Percentiles rank a stretch among this genome's conserved stretches.
Conservation (phyloP, 108 stramenopile species). For the Pelagomonas calceolata region DNA sequence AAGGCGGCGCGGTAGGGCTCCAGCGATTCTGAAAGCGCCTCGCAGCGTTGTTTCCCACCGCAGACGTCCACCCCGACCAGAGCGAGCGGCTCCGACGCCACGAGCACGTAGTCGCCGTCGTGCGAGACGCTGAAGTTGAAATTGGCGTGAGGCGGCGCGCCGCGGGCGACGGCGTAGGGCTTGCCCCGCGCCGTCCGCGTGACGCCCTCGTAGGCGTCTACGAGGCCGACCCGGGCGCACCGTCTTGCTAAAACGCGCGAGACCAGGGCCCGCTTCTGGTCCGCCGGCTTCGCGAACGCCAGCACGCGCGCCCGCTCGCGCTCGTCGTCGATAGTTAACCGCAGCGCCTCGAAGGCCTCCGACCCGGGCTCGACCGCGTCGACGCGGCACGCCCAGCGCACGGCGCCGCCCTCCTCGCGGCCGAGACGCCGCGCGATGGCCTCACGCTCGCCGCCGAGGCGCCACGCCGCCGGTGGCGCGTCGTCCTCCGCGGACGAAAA, state of each 20-base stretch:
- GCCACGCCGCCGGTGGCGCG: too few species aligned
- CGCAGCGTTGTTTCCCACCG: too few species aligned
- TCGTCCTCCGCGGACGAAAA: too few species aligned
- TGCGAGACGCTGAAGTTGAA: neutral
- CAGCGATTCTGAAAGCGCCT: too few species aligned
- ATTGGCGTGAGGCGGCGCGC: too few species aligned
- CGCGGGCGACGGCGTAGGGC: neutral
- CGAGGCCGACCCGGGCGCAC: neutral
- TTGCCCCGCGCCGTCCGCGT: neutral
- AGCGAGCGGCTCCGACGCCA: neutral
- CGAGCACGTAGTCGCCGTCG: neutral
- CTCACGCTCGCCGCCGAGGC: too few species aligned
- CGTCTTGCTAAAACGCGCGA: neutral
- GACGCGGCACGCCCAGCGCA: too few species aligned
- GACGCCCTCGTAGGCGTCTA: neutral
- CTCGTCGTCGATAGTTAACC: neutral
- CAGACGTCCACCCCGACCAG: neutral
- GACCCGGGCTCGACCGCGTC: too few species aligned
- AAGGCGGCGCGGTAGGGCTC: too few species aligned
- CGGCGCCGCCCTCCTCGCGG: too few species aligned
- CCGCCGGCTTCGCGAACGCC: neutral
- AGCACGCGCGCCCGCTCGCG: neutral
- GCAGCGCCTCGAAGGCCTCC: too few species aligned
- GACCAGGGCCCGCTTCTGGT: neutral
- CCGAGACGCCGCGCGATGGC: too few species aligned